These are phyloP conservation scores for Spongospora subterranea DNA, from an alignment of 208 protist genomes.

Conservation along the genomic window DNA sequence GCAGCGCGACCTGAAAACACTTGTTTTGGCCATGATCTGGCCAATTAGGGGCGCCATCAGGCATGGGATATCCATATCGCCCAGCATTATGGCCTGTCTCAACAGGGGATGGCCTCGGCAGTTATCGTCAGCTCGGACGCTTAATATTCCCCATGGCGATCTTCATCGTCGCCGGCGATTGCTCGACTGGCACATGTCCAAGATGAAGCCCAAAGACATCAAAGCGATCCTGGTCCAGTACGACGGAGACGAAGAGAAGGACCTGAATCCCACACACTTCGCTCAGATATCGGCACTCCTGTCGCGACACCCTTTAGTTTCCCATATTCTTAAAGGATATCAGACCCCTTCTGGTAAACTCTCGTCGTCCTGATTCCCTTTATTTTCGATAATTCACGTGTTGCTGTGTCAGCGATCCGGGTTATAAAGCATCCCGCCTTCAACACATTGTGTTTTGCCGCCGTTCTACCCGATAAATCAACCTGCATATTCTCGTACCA, in stretches of 20 bases:
- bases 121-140: background rate
- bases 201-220: slow-evolving; percentile 12
- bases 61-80: too few relatives aligned
- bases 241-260: background rate
- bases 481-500: slow-evolving; percentile 15
- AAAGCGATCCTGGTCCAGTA: slow-evolving; percentile 24
- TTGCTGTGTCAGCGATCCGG: background rate
- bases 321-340: slow-evolving; percentile 23
- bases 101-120: background rate
- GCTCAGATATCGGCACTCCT: slow-evolving; percentile 13
- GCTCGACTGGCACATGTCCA: background rate
- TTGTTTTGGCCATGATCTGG: too few relatives aligned
- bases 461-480: slow-evolving; percentile 9
- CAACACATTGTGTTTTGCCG: slow-evolving; percentile 22
- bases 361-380: background rate
- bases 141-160: background rate
- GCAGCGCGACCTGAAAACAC: too few relatives aligned
- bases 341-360: background rate
- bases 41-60: too few relatives aligned
- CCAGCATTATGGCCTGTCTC: too few relatives aligned
- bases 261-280: slow-evolving; percentile 27
- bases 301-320: slow-evolving; percentile 7
- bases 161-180: background rate
- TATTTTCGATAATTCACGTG: background rate
- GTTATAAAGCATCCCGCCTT: slow-evolving; percentile 29